Evolutionary conservation across 441 rosid genomes (phyloP).

Genomic region (Jatropha podagrica): DNA sequence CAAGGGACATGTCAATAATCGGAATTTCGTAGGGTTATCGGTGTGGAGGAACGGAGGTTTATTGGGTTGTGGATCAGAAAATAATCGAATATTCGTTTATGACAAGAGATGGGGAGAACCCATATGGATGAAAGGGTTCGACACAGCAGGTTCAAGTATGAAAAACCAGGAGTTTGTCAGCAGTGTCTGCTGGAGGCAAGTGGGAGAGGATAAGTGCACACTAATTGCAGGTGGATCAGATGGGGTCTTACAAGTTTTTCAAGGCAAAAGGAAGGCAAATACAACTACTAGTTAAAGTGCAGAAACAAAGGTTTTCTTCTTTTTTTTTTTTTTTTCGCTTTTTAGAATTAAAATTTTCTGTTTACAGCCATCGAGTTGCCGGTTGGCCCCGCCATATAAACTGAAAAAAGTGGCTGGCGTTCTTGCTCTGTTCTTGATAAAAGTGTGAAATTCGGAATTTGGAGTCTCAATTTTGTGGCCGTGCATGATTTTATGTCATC

Average conservation of each 20-base stretch:
- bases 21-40: constrained; percentile 82
- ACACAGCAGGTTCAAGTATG: constrained; percentile 25
- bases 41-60: constrained; percentile 73
- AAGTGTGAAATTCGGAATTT: too few species aligned
- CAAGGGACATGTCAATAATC: constrained; percentile 61
- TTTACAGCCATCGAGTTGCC: too few species aligned
- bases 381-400: too few species aligned
- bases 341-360: too few species aligned
- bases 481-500: too few species aligned
- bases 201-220: constrained; percentile 48
- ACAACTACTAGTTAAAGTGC: too few species aligned
- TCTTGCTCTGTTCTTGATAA: too few species aligned
- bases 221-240: constrained; percentile 85
- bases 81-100: constrained; percentile 65
- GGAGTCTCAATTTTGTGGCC: too few species aligned
- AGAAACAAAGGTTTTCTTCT: too few species aligned
- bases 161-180: constrained; percentile 48
- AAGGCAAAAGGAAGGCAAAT: constrained; percentile 38
- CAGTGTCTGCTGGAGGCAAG: constrained; percentile 83
- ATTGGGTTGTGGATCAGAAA: constrained; percentile 78
- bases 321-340: too few species aligned
- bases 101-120: constrained; percentile 81
- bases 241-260: constrained; percentile 59
- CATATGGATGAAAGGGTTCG: constrained; percentile 61
- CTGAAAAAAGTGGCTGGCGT: too few species aligned